Conservation (phyloP, 495 filamentous ascomycete genomes). For the Trichoderma reesei region DNA sequence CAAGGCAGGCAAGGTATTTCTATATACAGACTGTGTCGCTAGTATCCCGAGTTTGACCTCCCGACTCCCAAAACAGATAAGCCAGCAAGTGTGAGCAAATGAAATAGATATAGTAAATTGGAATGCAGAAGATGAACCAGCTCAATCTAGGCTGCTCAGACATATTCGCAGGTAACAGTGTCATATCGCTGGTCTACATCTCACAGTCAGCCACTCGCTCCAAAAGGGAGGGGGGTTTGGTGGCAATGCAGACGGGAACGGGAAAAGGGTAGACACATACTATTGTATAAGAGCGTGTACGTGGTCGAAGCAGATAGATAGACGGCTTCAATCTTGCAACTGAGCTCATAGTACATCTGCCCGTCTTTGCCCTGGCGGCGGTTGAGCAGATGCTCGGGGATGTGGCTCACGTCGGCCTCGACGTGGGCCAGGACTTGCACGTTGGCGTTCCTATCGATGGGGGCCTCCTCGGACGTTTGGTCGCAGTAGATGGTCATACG, state of each 20-base stretch:
- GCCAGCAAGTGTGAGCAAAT: background rate
- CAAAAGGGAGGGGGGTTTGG: too few species aligned
- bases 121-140: background rate
- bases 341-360: slow-evolving; percentile 21
- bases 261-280: slow-evolving; percentile 8
- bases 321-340: slow-evolving; percentile 23
- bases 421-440: slow-evolving; percentile 20
- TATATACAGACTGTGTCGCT: background rate
- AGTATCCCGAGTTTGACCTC: background rate
- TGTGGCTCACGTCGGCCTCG: slow-evolving; percentile 23
- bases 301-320: slow-evolving; percentile 26
- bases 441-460: slow-evolving; percentile 18
- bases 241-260: background rate
- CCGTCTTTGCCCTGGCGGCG: slow-evolving; percentile 20
- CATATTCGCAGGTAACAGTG: slow-evolving; percentile 27
- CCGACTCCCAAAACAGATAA: background rate
- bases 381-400: slow-evolving; percentile 20
- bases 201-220: background rate
- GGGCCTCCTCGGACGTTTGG: slow-evolving; percentile 16
- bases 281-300: slow-evolving; percentile 26
- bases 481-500: slow-evolving; percentile 21
- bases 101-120: background rate
- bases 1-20: background rate
- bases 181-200: slow-evolving; percentile 19
- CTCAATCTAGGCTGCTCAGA: slow-evolving; percentile 12